Evolutionary conservation across 148 eudicot species (phyloP).

Genomic region (Amaranthus cruentus): DNA sequence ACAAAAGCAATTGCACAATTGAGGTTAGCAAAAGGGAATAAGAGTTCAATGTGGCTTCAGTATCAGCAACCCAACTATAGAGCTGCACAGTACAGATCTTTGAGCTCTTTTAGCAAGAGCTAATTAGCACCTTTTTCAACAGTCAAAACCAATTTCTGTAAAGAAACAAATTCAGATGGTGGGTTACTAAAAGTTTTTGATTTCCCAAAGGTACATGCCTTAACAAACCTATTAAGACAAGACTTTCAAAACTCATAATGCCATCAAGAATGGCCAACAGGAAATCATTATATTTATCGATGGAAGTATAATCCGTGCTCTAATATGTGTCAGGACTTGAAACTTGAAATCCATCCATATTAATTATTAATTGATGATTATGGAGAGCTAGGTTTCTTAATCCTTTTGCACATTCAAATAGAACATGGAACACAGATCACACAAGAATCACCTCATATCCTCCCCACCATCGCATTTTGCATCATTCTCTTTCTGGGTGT

Average conservation of each 20-base stretch:
- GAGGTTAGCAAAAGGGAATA: background rate
- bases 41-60: background rate
- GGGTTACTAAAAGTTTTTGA: background rate
- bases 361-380: background rate
- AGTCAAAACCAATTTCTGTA: background rate
- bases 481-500: constrained; percentile 31
- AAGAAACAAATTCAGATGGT: background rate
- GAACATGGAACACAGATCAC: constrained; percentile 1
- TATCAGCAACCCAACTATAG: background rate
- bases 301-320: background rate
- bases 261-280: background rate
- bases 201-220: background rate
- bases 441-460: constrained; percentile 39
- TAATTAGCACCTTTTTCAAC: background rate
- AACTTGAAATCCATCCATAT: too few relatives aligned
- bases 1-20: background rate
- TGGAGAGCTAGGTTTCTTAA: background rate
- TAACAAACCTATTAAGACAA: background rate
- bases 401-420: background rate
- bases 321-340: background rate
- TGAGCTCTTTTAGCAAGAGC: too few relatives aligned
- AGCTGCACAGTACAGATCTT: background rate
- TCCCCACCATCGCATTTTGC: constrained; percentile 27
- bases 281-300: background rate
- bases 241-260: background rate